A percentile compares a stretch with the other conserved stretches of the same genome.
phyloP scores from a whole-genome alignment of 2,329 filamentous ascomycete genomes.

The Fonsecaea erecta region DNA sequence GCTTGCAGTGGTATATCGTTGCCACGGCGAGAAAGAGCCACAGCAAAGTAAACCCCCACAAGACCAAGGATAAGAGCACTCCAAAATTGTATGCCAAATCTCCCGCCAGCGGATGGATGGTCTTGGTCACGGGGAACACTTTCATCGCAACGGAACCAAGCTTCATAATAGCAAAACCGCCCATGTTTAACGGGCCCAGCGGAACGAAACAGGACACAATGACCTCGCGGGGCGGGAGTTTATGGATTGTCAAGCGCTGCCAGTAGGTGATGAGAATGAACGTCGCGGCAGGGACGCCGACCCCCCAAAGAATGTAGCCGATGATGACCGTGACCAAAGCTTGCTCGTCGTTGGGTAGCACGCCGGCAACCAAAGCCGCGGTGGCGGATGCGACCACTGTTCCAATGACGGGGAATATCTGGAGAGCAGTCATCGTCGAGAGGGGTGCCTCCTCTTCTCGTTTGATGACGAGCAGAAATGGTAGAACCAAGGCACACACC shows the following conservation, averaged over 20 bases:
- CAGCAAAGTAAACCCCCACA: slow-evolving; percentile 47
- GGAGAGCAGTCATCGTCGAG: slow-evolving; percentile 66
- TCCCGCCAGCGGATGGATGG: slow-evolving; percentile 38
- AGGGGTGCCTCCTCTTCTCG: slow-evolving; percentile 51
- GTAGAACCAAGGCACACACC: slow-evolving; percentile 56
- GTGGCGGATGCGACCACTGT: slow-evolving; percentile 68
- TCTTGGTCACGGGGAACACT: slow-evolving; percentile 40
- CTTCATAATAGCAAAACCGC: slow-evolving; percentile 62
- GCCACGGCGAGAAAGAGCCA: slow-evolving; percentile 48
- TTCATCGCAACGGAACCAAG: slow-evolving; percentile 53
- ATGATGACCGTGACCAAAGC: slow-evolving; percentile 66
- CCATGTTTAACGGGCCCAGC: slow-evolving; percentile 68
- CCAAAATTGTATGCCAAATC: slow-evolving; percentile 43
- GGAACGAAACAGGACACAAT: slow-evolving; percentile 72
- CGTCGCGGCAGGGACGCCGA: slow-evolving; percentile 59
- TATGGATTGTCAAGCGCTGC: slow-evolving; percentile 68
- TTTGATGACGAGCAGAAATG: slow-evolving; percentile 46
- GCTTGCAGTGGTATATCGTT: slow-evolving; percentile 41
- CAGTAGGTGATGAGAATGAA: slow-evolving; percentile 71
- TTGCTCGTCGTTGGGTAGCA: slow-evolving; percentile 45
- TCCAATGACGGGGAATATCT: slow-evolving; percentile 69
- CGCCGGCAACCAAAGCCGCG: slow-evolving; percentile 57
- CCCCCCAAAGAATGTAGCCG: slow-evolving; percentile 73
- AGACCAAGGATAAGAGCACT: slow-evolving; percentile 42
- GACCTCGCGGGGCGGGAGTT: slow-evolving; percentile 67